Evolutionary conservation across 371 early-diverging fungal genomes (phyloP).

Genomic region (Gilbertella persicaria): DNA sequence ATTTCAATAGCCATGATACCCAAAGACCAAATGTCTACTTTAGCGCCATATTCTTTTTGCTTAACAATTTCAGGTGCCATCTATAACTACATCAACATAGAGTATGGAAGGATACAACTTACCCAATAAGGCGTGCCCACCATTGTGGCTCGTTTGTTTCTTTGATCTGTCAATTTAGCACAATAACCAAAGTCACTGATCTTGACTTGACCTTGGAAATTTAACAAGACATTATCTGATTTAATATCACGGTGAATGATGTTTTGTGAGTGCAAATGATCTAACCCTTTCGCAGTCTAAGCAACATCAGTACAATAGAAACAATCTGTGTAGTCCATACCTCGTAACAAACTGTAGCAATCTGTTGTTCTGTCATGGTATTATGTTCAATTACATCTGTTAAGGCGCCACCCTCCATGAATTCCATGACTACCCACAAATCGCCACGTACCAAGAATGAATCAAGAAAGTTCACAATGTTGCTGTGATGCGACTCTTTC

Average conservation of each 20-base stretch:
- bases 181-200: conserved; percentile 93
- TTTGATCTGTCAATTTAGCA: conserved; percentile 77
- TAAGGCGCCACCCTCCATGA: conserved; percentile 96
- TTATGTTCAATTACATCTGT: conserved; percentile 96
- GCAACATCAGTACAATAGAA: not conserved
- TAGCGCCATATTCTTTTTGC: conserved; percentile 86
- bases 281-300: conserved; percentile 66
- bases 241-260: conserved; percentile 94
- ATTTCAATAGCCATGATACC: conserved; percentile 98
- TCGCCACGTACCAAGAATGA: conserved; percentile 84
- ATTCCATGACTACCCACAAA: conserved; percentile 98
- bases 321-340: conserved; percentile 30
- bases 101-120: conserved; percentile 2
- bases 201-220: conserved; percentile 82
- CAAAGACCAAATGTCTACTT: conserved; percentile 92
- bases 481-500: conserved; percentile 94
- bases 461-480: conserved; percentile 96
- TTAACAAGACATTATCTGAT: conserved; percentile 82
- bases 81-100: conserved; percentile 10
- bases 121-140: conserved; percentile 94
- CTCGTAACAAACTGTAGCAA: conserved; percentile 87
- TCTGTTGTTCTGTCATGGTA: conserved; percentile 86
- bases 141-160: conserved; percentile 81
- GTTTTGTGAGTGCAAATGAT: conserved; percentile 77
- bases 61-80: conserved; percentile 94